phyloP scores from a whole-genome alignment of 352 stramenopile species.

The Phytophthora aleatoria region DNA sequence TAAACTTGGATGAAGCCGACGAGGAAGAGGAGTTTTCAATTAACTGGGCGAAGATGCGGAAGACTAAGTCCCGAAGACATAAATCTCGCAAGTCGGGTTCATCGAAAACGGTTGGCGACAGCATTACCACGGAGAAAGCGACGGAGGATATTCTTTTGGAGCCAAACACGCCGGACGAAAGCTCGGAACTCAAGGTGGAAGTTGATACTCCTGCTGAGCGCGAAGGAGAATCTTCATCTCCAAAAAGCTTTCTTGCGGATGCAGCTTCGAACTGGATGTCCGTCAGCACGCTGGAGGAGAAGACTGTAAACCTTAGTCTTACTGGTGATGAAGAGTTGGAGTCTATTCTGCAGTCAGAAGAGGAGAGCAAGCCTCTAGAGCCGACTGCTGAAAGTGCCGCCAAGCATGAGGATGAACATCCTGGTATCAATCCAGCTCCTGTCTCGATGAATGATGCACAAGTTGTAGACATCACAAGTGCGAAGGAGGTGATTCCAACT shows the following conservation, averaged over 20 bases:
- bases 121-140: neutral
- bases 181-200: conserved; percentile 2
- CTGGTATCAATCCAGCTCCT: neutral
- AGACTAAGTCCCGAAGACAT: conserved; percentile 32
- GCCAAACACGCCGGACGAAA: conserved; percentile 1
- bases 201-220: neutral
- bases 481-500: conserved; percentile 4
- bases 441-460: conserved; percentile 1
- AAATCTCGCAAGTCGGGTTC: conserved; percentile 11
- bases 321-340: conserved; percentile 16
- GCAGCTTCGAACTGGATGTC: conserved; percentile 37
- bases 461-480: conserved; percentile 4
- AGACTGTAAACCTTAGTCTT: conserved; percentile 10
- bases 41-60: conserved; percentile 51
- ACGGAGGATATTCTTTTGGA: conserved; percentile 10
- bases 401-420: neutral
- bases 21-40: conserved; percentile 50
- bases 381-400: neutral
- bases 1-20: conserved; percentile 14
- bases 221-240: neutral
- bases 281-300: conserved; percentile 10
- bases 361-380: conserved; percentile 3
- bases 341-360: conserved; percentile 1
- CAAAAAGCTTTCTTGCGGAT: conserved; percentile 17
- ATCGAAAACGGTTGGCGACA: conserved; percentile 10